phyloP scores from a whole-genome alignment of 2,329 filamentous ascomycete species.

The Penicillium sp. region DNA sequence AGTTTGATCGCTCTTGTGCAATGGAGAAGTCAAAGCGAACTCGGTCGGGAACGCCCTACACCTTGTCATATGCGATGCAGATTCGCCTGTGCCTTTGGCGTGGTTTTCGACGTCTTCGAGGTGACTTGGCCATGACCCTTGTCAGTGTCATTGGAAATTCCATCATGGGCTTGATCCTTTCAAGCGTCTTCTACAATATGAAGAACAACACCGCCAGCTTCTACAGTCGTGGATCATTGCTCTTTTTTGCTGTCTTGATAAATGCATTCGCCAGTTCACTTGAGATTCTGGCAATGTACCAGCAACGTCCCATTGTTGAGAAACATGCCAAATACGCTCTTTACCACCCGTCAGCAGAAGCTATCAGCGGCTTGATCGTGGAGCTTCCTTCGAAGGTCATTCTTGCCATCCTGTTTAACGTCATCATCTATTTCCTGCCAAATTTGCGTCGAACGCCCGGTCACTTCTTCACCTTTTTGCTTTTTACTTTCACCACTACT shows the following conservation, averaged over 20 bases:
- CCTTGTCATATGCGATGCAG: slow-evolving; percentile 74
- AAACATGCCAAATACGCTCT: slow-evolving; percentile 84
- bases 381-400: slow-evolving; percentile 79
- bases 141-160: slow-evolving; percentile 67
- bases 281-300: slow-evolving; percentile 81
- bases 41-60: slow-evolving; percentile 74
- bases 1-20: slow-evolving; percentile 40
- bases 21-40: slow-evolving; percentile 43
- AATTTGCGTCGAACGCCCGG: slow-evolving; percentile 73
- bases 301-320: slow-evolving; percentile 87
- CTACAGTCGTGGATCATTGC: slow-evolving; percentile 71
- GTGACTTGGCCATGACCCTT: slow-evolving; percentile 72
- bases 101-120: slow-evolving; percentile 71
- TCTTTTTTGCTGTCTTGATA: slow-evolving; percentile 84
- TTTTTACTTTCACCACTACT: slow-evolving; percentile 72
- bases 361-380: slow-evolving; percentile 78
- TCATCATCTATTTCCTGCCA: slow-evolving; percentile 83
- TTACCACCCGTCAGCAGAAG: slow-evolving; percentile 90
- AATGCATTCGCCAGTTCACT: slow-evolving; percentile 77
- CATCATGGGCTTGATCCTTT: slow-evolving; percentile 72
- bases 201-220: slow-evolving; percentile 67
- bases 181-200: slow-evolving; percentile 78
- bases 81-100: slow-evolving; percentile 76
- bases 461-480: slow-evolving; percentile 81
- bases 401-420: slow-evolving; percentile 73